Evolutionary conservation across 1,139 yeast species (phyloP).

Genomic region (Scheffersomyces insectosa): DNA sequence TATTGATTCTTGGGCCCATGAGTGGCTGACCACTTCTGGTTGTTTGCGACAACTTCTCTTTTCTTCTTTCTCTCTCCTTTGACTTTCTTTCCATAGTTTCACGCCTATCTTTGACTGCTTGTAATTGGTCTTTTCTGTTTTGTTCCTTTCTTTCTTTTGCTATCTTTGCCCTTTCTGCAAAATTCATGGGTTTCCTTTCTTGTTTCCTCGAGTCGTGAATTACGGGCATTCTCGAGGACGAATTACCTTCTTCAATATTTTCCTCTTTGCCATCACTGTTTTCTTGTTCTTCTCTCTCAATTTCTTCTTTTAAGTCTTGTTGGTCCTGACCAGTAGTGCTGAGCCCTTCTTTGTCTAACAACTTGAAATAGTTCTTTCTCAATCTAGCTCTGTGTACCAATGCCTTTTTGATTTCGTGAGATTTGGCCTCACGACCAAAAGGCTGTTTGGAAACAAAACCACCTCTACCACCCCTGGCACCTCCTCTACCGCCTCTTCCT

Average conservation of each 20-base stretch:
- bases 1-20: slow-evolving; percentile 87
- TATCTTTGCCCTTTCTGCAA: slow-evolving; percentile 49
- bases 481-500: slow-evolving; percentile 22
- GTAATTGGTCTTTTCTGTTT: slow-evolving; percentile 29
- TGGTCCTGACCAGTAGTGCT: background rate
- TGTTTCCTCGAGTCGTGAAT: background rate
- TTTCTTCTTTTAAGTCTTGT: slow-evolving; percentile 3
- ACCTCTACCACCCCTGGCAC: slow-evolving; percentile 17
- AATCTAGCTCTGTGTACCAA: slow-evolving; percentile 81
- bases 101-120: slow-evolving; percentile 17
- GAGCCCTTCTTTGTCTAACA: slow-evolving; percentile 71
- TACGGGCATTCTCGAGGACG: background rate
- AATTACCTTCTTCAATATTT: background rate
- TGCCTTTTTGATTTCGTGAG: slow-evolving; percentile 69
- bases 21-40: slow-evolving; percentile 83
- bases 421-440: slow-evolving; percentile 33
- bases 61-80: slow-evolving; percentile 42
- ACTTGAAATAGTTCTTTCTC: slow-evolving; percentile 78
- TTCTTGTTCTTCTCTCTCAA: slow-evolving; percentile 7
- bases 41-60: slow-evolving; percentile 53
- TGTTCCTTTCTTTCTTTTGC: slow-evolving; percentile 29
- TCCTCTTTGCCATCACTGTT: slow-evolving; percentile 2
- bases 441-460: background rate
- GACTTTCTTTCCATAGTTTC: slow-evolving; percentile 15
- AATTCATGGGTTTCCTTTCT: slow-evolving; percentile 21